phyloP scores from a whole-genome alignment of 1,284 basidiomycete species.

The Tremellales sp. region DNA sequence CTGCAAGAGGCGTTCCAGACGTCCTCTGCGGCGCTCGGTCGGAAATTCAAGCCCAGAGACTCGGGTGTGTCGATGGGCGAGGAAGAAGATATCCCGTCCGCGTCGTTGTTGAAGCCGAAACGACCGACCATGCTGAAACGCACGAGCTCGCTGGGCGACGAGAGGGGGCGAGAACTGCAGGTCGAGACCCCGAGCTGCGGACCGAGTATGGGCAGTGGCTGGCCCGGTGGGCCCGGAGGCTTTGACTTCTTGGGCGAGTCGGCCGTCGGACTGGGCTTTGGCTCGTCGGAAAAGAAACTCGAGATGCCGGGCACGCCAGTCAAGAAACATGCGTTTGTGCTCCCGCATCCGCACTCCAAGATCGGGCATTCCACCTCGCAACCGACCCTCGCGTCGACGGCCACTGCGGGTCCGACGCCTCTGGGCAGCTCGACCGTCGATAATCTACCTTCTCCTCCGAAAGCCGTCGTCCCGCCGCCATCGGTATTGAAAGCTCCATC shows the following conservation, averaged over 20 bases:
- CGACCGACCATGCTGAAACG: slow-evolving; percentile 38
- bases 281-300: slow-evolving; percentile 32
- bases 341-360: slow-evolving; percentile 2
- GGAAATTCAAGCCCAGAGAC: slow-evolving; percentile 48
- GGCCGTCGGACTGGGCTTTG: slow-evolving; percentile 25
- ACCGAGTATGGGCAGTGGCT: slow-evolving; percentile 20
- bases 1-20: slow-evolving; percentile 46
- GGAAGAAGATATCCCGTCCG: slow-evolving; percentile 16
- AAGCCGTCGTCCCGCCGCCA: slow-evolving; percentile 16
- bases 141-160: slow-evolving; percentile 37
- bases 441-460: slow-evolving; percentile 11
- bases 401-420: background rate
- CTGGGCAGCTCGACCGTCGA: slow-evolving; percentile 10
- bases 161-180: slow-evolving; percentile 18
- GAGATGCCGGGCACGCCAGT: slow-evolving; percentile 50
- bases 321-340: slow-evolving; percentile 42
- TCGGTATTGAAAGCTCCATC: slow-evolving; percentile 16
- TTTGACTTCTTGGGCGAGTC: slow-evolving; percentile 44
- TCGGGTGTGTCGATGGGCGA: slow-evolving; percentile 40
- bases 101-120: slow-evolving; percentile 14
- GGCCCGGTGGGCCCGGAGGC: slow-evolving; percentile 25
- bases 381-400: slow-evolving; percentile 19
- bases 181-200: slow-evolving; percentile 37
- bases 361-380: slow-evolving; percentile 35
- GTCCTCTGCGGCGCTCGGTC: slow-evolving; percentile 31